Evolutionary conservation across 1,284 basidiomycete species (phyloP).

Genomic region (Moniliella sp.): DNA sequence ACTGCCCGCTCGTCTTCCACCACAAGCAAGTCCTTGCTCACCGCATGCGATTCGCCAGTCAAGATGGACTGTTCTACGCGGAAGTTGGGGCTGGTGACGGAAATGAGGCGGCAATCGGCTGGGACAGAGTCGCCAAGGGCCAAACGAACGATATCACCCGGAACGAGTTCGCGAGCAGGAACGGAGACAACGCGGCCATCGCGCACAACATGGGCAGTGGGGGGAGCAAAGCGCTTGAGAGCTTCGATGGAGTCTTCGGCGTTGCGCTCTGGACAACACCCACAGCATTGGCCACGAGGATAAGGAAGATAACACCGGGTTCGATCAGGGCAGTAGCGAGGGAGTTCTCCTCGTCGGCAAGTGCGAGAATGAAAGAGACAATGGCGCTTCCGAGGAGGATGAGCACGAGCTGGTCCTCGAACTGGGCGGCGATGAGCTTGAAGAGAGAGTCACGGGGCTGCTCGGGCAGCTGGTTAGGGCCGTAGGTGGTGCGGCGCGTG

Average conservation of each 20-base stretch:
- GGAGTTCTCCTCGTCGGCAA: slow-evolving; percentile 35
- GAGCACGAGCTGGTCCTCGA: slow-evolving; percentile 40
- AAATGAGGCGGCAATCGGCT: slow-evolving; percentile 68
- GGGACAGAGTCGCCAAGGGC: slow-evolving; percentile 81
- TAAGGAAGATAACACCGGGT: slow-evolving; percentile 65
- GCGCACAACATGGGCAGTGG: slow-evolving; percentile 73
- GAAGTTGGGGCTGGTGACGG: slow-evolving; percentile 73
- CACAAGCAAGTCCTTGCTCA: slow-evolving; percentile 51
- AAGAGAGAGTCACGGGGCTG: slow-evolving; percentile 70
- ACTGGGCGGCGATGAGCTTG: slow-evolving; percentile 84
- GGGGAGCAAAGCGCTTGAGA: slow-evolving; percentile 76
- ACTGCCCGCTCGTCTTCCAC: slow-evolving; percentile 56
- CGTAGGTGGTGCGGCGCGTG: slow-evolving; percentile 7
- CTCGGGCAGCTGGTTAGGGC: slow-evolving; percentile 46
- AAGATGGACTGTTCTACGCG: slow-evolving; percentile 80
- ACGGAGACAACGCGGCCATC: slow-evolving; percentile 50
- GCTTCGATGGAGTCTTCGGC: slow-evolving; percentile 88
- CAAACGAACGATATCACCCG: slow-evolving; percentile 70
- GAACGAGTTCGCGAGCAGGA: slow-evolving; percentile 66
- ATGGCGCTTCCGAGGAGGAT: slow-evolving; percentile 29
- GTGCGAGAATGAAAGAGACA: slow-evolving; percentile 28
- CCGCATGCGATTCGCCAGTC: slow-evolving; percentile 71
- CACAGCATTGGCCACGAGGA: slow-evolving; percentile 79
- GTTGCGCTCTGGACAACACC: slow-evolving; percentile 84
- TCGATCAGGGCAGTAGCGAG: slow-evolving; percentile 28